These are phyloP conservation scores for Chrysoporthe deuterocubensis DNA, from an alignment of 2,329 filamentous ascomycete genomes.

Conservation along the genomic window DNA sequence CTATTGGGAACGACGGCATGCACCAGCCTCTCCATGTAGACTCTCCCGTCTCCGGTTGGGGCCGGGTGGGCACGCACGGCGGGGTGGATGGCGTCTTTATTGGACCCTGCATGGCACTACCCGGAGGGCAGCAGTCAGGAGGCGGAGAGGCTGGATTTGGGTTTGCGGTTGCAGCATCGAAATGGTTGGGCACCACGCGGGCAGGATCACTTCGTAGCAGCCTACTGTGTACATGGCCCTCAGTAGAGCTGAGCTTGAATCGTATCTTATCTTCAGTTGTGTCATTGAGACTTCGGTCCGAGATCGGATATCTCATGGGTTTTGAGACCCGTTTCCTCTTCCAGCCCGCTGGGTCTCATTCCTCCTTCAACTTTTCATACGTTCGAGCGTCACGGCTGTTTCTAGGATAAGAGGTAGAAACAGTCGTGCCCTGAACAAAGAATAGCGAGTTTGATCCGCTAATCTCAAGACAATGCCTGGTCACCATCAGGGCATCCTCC, in stretches of 20 bases:
- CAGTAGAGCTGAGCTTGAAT: background rate
- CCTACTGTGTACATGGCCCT: background rate
- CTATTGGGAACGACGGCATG: constrained; percentile 5
- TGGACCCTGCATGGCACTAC: constrained; percentile 7
- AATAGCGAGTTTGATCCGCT: too few species aligned
- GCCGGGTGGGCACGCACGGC: background rate
- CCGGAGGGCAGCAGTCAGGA: background rate
- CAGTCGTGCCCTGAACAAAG: background rate
- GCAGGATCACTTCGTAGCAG: background rate
- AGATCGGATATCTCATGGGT: background rate
- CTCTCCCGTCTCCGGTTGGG: background rate
- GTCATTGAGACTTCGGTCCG: constrained; percentile 8
- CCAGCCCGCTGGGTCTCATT: background rate
- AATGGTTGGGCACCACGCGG: background rate
- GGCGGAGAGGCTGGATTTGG: background rate
- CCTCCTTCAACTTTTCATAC: background rate
- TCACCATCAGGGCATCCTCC: background rate
- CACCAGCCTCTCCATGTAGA: background rate
- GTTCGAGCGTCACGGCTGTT: too few species aligned
- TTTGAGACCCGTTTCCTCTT: background rate
- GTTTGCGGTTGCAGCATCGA: background rate
- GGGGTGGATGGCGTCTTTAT: constrained; percentile 5
- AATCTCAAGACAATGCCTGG: background rate
- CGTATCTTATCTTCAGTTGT: background rate
- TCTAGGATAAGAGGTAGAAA: background rate